Evolutionary conservation across 441 rosid genomes (phyloP).

Genomic region (Populus tomentosa): DNA sequence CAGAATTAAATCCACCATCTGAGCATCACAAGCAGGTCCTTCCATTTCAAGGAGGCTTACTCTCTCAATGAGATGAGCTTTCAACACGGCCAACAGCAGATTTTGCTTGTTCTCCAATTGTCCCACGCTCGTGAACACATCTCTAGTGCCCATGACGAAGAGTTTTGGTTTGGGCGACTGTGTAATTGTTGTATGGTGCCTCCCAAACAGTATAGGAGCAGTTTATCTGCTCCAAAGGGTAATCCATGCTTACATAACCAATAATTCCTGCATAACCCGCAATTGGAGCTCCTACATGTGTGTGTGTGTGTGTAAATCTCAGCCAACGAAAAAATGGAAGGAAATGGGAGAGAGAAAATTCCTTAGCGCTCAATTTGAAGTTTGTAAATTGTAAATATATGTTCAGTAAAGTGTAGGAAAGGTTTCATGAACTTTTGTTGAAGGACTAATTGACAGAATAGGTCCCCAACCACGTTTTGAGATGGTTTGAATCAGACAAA

Average conservation of each 20-base stretch:
- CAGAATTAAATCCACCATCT: conserved; percentile 50
- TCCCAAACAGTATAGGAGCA: conserved; percentile 68
- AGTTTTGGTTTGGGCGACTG: conserved; percentile 68
- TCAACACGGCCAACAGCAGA: conserved; percentile 55
- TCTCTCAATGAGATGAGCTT: conserved; percentile 62
- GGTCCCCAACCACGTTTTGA: neutral
- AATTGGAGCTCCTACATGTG: conserved; percentile 62
- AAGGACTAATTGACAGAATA: neutral
- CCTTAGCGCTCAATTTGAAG: neutral
- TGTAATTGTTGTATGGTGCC: conserved; percentile 69
- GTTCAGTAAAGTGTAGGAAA: neutral
- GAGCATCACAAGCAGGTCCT: conserved; percentile 69
- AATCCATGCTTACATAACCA: conserved; percentile 74
- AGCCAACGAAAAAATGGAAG: neutral
- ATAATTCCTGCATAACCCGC: conserved; percentile 84
- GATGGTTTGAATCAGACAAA: neutral
- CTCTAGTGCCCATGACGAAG: conserved; percentile 81
- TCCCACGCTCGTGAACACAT: conserved; percentile 69
- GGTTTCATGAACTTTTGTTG: neutral
- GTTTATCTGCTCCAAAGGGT: conserved; percentile 60
- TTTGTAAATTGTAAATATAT: too few species aligned
- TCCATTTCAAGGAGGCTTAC: conserved; percentile 86
- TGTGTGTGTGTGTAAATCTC: neutral
- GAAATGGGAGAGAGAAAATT: neutral
- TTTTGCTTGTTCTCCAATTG: conserved; percentile 66